phyloP scores from a whole-genome alignment of 1,284 basidiomycete species.

The Hypsizygus ulmarius region DNA sequence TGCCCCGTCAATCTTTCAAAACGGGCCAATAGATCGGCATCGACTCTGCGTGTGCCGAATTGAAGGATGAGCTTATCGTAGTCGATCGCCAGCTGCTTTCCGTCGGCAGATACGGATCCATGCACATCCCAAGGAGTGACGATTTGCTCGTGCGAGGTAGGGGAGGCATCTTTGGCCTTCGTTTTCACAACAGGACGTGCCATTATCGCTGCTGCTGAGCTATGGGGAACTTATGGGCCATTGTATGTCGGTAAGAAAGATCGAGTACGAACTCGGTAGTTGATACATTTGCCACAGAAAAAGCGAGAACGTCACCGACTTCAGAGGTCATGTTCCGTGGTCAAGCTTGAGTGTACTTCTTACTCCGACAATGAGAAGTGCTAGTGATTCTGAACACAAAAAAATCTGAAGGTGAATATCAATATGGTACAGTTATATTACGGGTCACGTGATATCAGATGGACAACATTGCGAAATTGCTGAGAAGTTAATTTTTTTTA shows the following conservation, averaged over 20 bases:
- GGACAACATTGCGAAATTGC: too few relatives aligned
- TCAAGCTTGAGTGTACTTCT: not conserved
- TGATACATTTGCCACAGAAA: not conserved
- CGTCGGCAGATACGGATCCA: conserved; percentile 86
- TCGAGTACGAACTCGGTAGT: too few relatives aligned
- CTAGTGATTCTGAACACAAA: too few relatives aligned
- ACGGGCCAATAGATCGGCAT: conserved; percentile 76
- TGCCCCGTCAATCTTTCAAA: conserved; percentile 93
- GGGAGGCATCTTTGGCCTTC: conserved; percentile 12
- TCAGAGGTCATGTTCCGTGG: conserved; percentile 2
- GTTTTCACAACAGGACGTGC: not conserved
- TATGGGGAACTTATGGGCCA: not conserved
- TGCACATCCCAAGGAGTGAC: conserved; percentile 99
- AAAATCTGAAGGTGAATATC: too few relatives aligned
- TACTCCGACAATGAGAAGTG: too few relatives aligned
- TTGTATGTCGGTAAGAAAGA: too few relatives aligned
- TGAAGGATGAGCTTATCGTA: conserved; percentile 95
- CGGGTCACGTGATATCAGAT: too few relatives aligned
- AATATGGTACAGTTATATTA: too few relatives aligned
- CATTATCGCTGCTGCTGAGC: not conserved
- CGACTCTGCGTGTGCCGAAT: conserved; percentile 89
- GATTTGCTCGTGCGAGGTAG: conserved; percentile 63
- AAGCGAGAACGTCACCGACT: conserved; percentile 3
- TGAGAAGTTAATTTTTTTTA: too few relatives aligned
- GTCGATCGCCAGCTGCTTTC: conserved; percentile 89